Conservation (phyloP, 805 yeast genomes). For the Yamadazyma philogaea region DNA sequence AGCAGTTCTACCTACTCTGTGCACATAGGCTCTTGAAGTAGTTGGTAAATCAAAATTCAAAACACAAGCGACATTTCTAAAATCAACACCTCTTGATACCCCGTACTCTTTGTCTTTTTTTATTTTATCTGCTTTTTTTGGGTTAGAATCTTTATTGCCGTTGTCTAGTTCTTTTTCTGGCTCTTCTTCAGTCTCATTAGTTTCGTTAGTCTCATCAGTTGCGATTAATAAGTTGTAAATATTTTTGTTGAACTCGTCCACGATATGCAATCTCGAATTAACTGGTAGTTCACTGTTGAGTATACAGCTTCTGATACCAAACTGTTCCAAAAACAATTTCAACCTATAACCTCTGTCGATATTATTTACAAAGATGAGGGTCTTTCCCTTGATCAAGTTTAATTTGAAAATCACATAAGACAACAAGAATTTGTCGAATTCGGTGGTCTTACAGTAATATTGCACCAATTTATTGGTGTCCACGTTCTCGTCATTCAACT, state of each 20-base stretch:
- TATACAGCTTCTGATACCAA: constrained; percentile 85
- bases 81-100: constrained; percentile 95
- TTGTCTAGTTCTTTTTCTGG: constrained; percentile 30
- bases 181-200: constrained; percentile 49
- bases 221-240: constrained; percentile 87
- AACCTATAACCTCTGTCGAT: constrained; percentile 94
- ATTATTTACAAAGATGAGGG: constrained; percentile 85
- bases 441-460: constrained; percentile 81
- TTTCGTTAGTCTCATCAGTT: constrained; percentile 80
- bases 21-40: constrained; percentile 84
- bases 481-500: constrained; percentile 68
- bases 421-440: constrained; percentile 86
- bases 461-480: constrained; percentile 67
- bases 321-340: constrained; percentile 87
- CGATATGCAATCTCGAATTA: constrained; percentile 90
- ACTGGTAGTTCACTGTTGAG: constrained; percentile 90
- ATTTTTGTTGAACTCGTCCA: constrained; percentile 90
- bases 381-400: constrained; percentile 84
- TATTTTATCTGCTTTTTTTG: constrained; percentile 23
- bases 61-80: constrained; percentile 94
- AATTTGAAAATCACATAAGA: constrained; percentile 91
- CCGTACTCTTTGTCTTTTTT: constrained; percentile 77
- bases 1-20: constrained; percentile 95
- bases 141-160: constrained; percentile 15
- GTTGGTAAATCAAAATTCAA: constrained; percentile 92